Conservation (phyloP, 2,329 filamentous ascomycete genomes). For the Nemania serpens region DNA sequence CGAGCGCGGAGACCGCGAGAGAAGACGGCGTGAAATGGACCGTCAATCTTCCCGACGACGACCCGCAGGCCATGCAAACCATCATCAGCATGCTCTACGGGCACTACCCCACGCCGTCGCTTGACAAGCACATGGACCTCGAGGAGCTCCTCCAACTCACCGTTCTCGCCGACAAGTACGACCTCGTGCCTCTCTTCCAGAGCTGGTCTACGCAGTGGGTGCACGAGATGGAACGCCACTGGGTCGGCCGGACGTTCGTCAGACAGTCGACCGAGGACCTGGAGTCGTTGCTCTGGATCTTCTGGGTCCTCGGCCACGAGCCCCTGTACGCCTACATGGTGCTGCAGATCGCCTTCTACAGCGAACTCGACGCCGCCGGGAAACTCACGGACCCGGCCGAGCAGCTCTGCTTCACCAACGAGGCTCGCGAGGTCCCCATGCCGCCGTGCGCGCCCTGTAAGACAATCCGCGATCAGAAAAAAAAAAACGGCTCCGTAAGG, state of each 20-base stretch:
- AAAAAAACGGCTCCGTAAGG: neutral
- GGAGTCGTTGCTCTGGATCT: conserved; percentile 25
- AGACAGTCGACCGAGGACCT: conserved; percentile 16
- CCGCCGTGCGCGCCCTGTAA: conserved; percentile 14
- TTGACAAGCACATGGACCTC: conserved; percentile 5
- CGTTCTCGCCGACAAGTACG: conserved; percentile 25
- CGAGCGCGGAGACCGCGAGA: neutral
- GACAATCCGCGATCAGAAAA: neutral
- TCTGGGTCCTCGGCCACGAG: conserved; percentile 25
- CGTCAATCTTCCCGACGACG: conserved; percentile 20
- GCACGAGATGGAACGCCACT: conserved; percentile 20
- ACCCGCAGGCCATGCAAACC: conserved; percentile 21
- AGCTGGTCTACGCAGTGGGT: conserved; percentile 23
- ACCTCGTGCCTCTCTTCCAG: conserved; percentile 12
- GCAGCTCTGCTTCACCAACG: conserved; percentile 19
- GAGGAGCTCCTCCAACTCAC: conserved; percentile 19
- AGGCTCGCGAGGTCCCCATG: neutral
- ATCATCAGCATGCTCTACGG: conserved; percentile 24
- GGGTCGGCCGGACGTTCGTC: conserved; percentile 9
- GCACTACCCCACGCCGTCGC: neutral
- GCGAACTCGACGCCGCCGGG: conserved; percentile 11
- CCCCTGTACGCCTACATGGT: conserved; percentile 26
- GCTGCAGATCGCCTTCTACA: conserved; percentile 22
- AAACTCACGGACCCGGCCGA: conserved; percentile 15
- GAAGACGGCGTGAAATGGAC: conserved; percentile 8